These are phyloP conservation scores for Inonotus hispidus DNA, from an alignment of 1,284 basidiomycete genomes.

Conservation along the genomic window DNA sequence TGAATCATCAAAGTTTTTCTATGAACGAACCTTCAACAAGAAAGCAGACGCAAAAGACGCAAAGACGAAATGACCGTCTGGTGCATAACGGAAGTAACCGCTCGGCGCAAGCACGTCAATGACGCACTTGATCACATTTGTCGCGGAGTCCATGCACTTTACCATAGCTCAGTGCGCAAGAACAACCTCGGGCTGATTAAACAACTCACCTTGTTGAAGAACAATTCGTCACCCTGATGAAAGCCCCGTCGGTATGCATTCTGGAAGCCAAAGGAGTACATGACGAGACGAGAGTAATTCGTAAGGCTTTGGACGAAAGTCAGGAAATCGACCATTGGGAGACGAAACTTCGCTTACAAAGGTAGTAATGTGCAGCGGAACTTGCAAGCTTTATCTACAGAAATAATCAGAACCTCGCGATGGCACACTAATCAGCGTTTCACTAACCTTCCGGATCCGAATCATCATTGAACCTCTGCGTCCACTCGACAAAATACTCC, in stretches of 20 bases:
- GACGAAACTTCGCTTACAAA: slow-evolving; percentile 47
- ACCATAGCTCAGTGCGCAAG: slow-evolving; percentile 9
- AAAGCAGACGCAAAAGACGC: slow-evolving; percentile 83
- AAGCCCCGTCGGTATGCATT: slow-evolving; percentile 71
- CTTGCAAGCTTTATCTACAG: slow-evolving; percentile 48
- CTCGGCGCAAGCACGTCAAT: slow-evolving; percentile 61
- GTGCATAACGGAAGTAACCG: slow-evolving; percentile 77
- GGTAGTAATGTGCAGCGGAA: slow-evolving; percentile 69
- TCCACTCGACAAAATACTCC: slow-evolving; percentile 61
- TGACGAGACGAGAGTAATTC: slow-evolving; percentile 74
- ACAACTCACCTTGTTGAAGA: slow-evolving; percentile 66
- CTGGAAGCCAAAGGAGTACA: slow-evolving; percentile 83
- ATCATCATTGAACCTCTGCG: slow-evolving; percentile 45
- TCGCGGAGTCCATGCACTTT: slow-evolving; percentile 69
- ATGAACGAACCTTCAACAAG: slow-evolving; percentile 62
- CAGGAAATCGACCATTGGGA: not conserved
- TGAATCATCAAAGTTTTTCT: not conserved
- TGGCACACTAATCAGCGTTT: not conserved
- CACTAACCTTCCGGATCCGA: slow-evolving; percentile 47
- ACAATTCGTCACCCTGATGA: slow-evolving; percentile 53
- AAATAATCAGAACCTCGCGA: not conserved
- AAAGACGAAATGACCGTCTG: slow-evolving; percentile 83
- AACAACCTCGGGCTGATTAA: too few relatives aligned
- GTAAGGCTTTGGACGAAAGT: slow-evolving; percentile 44
- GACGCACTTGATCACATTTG: slow-evolving; percentile 59